These are phyloP conservation scores for Conringia planisiliqua DNA, from an alignment of 345 rosid genomes.

Conservation along the genomic window DNA sequence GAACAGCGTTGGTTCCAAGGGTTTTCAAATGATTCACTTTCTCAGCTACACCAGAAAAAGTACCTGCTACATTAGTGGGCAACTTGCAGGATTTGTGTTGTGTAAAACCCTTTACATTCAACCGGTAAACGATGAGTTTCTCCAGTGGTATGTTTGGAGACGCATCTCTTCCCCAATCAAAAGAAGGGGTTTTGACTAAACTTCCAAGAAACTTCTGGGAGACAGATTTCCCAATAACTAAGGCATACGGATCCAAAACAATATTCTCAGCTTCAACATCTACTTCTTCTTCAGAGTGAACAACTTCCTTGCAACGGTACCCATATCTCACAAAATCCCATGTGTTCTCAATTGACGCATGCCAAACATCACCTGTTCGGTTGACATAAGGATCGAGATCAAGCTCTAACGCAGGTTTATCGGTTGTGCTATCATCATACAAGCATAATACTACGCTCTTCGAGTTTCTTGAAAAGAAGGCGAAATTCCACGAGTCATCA, in stretches of 20 bases:
- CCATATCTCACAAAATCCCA: slow-evolving; percentile 58
- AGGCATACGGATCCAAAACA: slow-evolving; percentile 84
- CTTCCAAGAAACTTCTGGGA: slow-evolving; percentile 51
- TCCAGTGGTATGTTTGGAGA: slow-evolving; percentile 60
- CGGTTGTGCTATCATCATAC: slow-evolving; percentile 48
- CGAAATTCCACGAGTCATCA: slow-evolving; percentile 62
- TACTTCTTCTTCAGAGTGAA: slow-evolving; percentile 28
- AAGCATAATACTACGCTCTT: slow-evolving; percentile 62
- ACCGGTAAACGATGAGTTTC: slow-evolving; percentile 61
- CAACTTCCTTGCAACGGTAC: slow-evolving; percentile 50
- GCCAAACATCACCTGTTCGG: slow-evolving; percentile 89
- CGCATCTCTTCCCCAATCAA: slow-evolving; percentile 76
- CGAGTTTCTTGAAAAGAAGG: slow-evolving; percentile 64
- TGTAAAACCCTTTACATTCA: slow-evolving; percentile 72
- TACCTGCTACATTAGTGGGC: slow-evolving; percentile 56
- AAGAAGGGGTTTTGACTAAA: slow-evolving; percentile 50
- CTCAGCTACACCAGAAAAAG: slow-evolving; percentile 71
- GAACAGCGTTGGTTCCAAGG: slow-evolving; percentile 81
- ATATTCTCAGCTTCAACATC: slow-evolving; percentile 34
- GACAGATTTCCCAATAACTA: slow-evolving; percentile 36
- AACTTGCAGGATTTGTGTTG: slow-evolving; percentile 67
- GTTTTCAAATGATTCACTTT: slow-evolving; percentile 62
- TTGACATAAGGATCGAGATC: slow-evolving; percentile 87
- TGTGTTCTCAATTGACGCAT: slow-evolving; percentile 55
- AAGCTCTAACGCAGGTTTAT: slow-evolving; percentile 75